Conservation (phyloP, 2,329 filamentous ascomycete species). For the Nigrograna mackinnonii region DNA sequence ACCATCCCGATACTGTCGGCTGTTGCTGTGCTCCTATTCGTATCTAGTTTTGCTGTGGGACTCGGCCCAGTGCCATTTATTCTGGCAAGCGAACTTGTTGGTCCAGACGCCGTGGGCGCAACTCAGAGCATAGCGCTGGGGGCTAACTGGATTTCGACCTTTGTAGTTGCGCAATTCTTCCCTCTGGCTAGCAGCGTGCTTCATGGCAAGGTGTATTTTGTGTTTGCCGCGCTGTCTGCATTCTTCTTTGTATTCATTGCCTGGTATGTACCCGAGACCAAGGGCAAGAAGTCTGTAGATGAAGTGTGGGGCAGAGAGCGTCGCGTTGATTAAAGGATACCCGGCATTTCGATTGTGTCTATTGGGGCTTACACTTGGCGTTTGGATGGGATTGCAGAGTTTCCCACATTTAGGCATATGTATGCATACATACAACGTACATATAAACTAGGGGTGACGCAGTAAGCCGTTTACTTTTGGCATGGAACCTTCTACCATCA, state of each 20-base stretch:
- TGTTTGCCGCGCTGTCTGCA: slow-evolving; percentile 79
- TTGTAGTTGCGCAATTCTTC: slow-evolving; percentile 93
- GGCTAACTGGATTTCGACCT: slow-evolving; percentile 88
- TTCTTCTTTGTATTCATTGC: slow-evolving; percentile 73
- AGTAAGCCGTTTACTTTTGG: too few relatives aligned
- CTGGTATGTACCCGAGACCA: slow-evolving; percentile 82
- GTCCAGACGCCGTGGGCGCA: slow-evolving; percentile 86
- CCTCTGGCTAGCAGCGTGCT: slow-evolving; percentile 79
- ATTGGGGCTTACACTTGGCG: too few relatives aligned
- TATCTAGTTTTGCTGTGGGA: slow-evolving; percentile 86
- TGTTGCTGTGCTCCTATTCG: slow-evolving; percentile 80
- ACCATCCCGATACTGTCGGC: slow-evolving; percentile 76
- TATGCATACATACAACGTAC: too few relatives aligned
- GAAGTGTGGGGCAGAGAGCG: slow-evolving; percentile 83
- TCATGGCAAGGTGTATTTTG: slow-evolving; percentile 85
- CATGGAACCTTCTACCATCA: too few relatives aligned
- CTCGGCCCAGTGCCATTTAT: slow-evolving; percentile 95
- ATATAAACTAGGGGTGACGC: too few relatives aligned
- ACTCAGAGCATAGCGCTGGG: slow-evolving; percentile 87
- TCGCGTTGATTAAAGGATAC: slow-evolving; percentile 35
- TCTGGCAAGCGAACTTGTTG: slow-evolving; percentile 86
- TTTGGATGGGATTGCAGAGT: slow-evolving; percentile 27
- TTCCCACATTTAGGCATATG: too few relatives aligned
- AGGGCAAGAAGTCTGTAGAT: slow-evolving; percentile 78
- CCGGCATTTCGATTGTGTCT: too few relatives aligned